Base-by-base conservation (phyloP, 176 grass and related monocot species). In the Tuctoria greenei region DNA sequence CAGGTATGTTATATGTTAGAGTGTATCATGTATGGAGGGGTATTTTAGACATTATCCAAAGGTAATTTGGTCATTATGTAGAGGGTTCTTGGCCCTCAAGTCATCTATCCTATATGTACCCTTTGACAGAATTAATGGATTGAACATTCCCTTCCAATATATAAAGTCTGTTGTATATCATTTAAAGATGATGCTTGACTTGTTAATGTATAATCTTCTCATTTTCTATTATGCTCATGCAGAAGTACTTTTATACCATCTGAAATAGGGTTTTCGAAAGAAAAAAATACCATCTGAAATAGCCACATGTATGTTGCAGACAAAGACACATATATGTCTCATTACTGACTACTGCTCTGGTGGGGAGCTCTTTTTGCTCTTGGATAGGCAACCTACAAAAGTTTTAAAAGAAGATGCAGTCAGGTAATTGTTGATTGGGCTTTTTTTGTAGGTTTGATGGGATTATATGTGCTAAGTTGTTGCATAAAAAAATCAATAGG, bases 251-350 rank as follows among this genome's bases (percentile, higher is more conserved):
- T 67, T 38, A 9, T 50, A 80, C 28, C 52, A 69, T 74, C 70
- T 34, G 6, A 54, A 20, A 54, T 54, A n/a, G 7, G n/a, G n/a
- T n/a, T n/a, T n/a, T n/a, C n/a, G n/a, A n/a, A n/a, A n/a, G n/a
- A n/a, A n/a, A n/a, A n/a, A n/a, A n/a, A 9, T 50, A 80, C 28
- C 52, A 69, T 74, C 70, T 34, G 6, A 54, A 20, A 54, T 54
- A n/a, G 7, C 20, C 18, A 57, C 54, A 57, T 57, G 24, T 40
- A 69, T 88, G 16, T 79, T 87, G 72, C 81, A 98, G 88, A 93
- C 91, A 38, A 93, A 93, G 40, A 93, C 91, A 25, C 95, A 98
- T 75, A 82, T 98, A 64, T 98, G 91, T 79, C 82, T 98, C 51
- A 92, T 98, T 86, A 94, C 88, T 16, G 82, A 98, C 72, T 94